These are phyloP conservation scores for Sugiyamaella marilandica DNA, from an alignment of 805 yeast genomes.

Conservation along the genomic window DNA sequence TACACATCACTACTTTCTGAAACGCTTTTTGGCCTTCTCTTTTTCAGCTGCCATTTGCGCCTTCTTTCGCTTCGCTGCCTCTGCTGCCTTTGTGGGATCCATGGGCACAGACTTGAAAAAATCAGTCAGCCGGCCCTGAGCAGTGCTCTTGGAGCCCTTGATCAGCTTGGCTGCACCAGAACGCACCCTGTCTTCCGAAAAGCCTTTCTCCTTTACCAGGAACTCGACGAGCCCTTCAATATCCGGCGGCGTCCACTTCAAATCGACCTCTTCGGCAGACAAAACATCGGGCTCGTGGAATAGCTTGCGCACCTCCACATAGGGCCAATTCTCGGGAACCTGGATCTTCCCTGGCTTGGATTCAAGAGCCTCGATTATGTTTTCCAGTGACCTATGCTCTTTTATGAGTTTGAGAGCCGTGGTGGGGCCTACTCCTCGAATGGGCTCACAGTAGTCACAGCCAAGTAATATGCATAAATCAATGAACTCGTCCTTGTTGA, in stretches of 20 bases:
- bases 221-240: slow-evolving; percentile 75
- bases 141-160: slow-evolving; percentile 78
- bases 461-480: slow-evolving; percentile 92
- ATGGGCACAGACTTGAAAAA: slow-evolving; percentile 69
- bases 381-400: slow-evolving; percentile 79
- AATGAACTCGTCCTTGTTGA: slow-evolving; percentile 68
- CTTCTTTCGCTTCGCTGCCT: slow-evolving; percentile 19
- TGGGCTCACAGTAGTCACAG: slow-evolving; percentile 95
- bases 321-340: slow-evolving; percentile 95
- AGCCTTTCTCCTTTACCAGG: slow-evolving; percentile 83
- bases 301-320: slow-evolving; percentile 75
- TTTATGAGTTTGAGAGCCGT: slow-evolving; percentile 85
- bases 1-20: slow-evolving; percentile 2
- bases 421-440: slow-evolving; percentile 92
- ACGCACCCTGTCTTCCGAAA: slow-evolving; percentile 85
- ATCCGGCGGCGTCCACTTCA: slow-evolving; percentile 90
- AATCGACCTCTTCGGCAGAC: slow-evolving; percentile 52
- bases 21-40: slow-evolving; percentile 15
- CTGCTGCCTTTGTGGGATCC: slow-evolving; percentile 35
- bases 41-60: slow-evolving; percentile 10
- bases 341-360: slow-evolving; percentile 56
- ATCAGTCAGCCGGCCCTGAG: slow-evolving; percentile 89
- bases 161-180: slow-evolving; percentile 80
- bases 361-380: slow-evolving; percentile 61
- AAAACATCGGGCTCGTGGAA: slow-evolving; percentile 79